Conservation (phyloP, 352 stramenopile genomes). For the Pythium brachiatum region DNA sequence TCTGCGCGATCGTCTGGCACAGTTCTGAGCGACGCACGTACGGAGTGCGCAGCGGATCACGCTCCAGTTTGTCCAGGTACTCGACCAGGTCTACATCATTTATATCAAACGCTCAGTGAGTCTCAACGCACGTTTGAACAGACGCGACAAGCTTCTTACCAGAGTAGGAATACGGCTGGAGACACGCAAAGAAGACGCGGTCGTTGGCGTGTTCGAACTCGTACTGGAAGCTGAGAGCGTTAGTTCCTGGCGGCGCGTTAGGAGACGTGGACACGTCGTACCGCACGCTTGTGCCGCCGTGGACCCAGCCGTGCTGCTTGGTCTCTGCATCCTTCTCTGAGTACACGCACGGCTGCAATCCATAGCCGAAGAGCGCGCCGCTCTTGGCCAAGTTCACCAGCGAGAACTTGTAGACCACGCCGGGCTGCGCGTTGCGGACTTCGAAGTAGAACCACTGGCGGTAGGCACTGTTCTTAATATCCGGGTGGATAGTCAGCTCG, state of each 20-base stretch:
- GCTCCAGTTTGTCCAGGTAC: conserved; percentile 63
- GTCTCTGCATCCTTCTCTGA: conserved; percentile 47
- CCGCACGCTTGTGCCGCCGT: conserved; percentile 54
- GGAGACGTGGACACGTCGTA: conserved; percentile 52
- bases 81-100: conserved; percentile 55
- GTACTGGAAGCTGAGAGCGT: conserved; percentile 71
- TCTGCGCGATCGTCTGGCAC: conserved; percentile 82
- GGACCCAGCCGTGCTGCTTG: conserved; percentile 53
- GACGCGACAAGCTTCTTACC: conserved; percentile 26
- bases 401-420: conserved; percentile 62
- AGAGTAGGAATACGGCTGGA: conserved; percentile 88
- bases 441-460: conserved; percentile 92
- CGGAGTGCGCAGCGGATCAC: conserved; percentile 36
- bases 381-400: conserved; percentile 84
- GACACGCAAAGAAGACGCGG: conserved; percentile 78
- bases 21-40: conserved; percentile 67
- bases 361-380: conserved; percentile 74
- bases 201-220: conserved; percentile 66
- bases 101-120: not conserved
- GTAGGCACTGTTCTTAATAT: conserved; percentile 82
- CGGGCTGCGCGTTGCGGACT: conserved; percentile 54
- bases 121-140: not conserved
- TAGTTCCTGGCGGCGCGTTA: conserved; percentile 37
- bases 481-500: conserved; percentile 66
- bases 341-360: conserved; percentile 81